phyloP scores from a whole-genome alignment of 106 monocot genomes.

The Dendrobium officinale region DNA sequence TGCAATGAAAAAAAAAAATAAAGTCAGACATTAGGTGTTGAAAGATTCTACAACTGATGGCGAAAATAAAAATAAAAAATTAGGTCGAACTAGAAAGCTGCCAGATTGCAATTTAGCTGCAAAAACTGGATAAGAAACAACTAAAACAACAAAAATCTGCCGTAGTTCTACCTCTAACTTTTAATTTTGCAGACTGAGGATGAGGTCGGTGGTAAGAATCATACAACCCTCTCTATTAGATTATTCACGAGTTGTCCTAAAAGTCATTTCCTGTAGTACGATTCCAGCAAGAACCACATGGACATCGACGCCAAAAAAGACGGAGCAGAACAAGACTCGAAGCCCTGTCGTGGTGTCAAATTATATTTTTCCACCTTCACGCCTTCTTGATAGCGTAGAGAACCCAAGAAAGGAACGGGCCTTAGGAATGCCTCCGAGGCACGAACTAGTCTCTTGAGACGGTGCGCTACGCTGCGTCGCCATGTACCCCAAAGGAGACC shows the following conservation, averaged over 20 bases:
- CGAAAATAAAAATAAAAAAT: neutral
- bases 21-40: neutral
- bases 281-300: conserved; percentile 4
- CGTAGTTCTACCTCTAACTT: neutral
- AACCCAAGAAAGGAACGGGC: neutral
- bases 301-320: conserved; percentile 2
- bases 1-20: neutral
- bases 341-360: neutral
- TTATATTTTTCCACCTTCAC: neutral
- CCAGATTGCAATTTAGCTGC: neutral
- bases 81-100: neutral
- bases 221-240: too few relatives aligned
- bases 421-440: neutral
- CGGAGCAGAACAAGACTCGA: conserved; percentile 3
- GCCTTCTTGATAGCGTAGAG: neutral
- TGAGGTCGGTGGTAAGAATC: neutral
- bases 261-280: conserved; percentile 5
- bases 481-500: neutral
- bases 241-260: too few relatives aligned
- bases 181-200: neutral
- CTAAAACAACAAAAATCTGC: neutral
- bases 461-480: conserved; percentile 3
- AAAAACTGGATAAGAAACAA: neutral
- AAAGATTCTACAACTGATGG: neutral
- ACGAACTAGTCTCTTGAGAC: neutral